Conservation (phyloP, 441 rosid species). For the Rhodomyrtus psidioides region DNA sequence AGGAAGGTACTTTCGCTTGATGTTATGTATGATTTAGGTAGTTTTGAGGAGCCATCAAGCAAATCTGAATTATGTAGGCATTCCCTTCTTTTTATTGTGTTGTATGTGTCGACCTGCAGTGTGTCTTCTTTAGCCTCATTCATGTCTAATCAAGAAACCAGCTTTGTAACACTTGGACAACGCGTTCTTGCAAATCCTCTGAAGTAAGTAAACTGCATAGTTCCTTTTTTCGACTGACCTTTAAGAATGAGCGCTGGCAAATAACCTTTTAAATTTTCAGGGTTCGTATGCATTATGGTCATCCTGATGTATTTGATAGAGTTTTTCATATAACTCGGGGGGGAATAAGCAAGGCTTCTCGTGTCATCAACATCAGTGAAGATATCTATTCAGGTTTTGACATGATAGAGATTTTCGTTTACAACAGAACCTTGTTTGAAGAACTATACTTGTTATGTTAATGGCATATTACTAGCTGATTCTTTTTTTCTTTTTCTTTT, state of each 20-base stretch:
- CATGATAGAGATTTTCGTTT: background rate
- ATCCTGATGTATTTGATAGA: constrained; percentile 99
- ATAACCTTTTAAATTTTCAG: constrained; percentile 26
- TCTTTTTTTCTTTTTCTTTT: background rate
- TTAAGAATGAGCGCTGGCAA: background rate
- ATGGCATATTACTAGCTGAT: background rate
- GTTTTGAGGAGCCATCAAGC: background rate
- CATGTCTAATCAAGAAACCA: constrained; percentile 96
- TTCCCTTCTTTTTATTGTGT: background rate
- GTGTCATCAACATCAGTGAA: constrained; percentile 97
- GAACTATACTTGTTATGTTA: background rate
- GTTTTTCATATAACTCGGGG: constrained; percentile 96
- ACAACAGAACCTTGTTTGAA: background rate
- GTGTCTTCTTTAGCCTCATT: constrained; percentile 95
- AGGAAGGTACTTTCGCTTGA: constrained; percentile 54
- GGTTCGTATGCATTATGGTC: constrained; percentile 99
- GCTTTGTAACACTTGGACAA: constrained; percentile 98
- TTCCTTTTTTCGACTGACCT: background rate
- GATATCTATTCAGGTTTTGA: constrained; percentile 82
- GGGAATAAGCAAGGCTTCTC: constrained; percentile 99
- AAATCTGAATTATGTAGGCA: background rate
- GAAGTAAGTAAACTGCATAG: constrained; percentile 48
- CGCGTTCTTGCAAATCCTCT: constrained; percentile 94
- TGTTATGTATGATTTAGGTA: background rate
- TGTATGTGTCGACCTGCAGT: constrained; percentile 39